Base-by-base conservation (phyloP, 352 stramenopile genomes). In the Phytophthora aleatoria region DNA sequence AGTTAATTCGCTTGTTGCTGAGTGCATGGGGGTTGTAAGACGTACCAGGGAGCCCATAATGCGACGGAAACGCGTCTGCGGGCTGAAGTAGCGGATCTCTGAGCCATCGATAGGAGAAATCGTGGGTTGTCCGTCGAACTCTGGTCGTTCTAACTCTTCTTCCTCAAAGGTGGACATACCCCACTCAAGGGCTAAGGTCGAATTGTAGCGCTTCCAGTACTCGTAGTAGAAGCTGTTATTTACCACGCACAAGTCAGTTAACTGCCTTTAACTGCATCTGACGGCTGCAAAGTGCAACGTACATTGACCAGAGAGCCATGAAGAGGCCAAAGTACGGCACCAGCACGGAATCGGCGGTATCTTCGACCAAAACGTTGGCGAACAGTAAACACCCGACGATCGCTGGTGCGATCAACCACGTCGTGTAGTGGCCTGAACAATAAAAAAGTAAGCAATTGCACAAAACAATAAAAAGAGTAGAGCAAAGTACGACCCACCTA, bases 331-430 rank as follows among this genome's bases (percentile, higher is more conserved):
- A 93, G 59, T 89, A 87, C 1, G 81, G 81, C 39, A 93, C 75
- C 8, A 93, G 54, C 20, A 74, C 43, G 16, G 79, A 80, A 54
- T 92, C 83, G 8, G 81, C 81, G 0, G 81, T 87, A 13, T 62
- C 33, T 57, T 91, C 71, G 1, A 85, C 41, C 13, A 88, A 15
- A 9, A 96, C 86, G 64, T 95, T 67, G 36, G 97, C 90, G 38
- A 98, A 96, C 15, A 98, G 81, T 33, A 94, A 54, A 5, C 89
- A 65, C 3, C 96, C 96, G 27, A 98, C 55, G 9, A 98, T 42
- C 43, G 92, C 94, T 24, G 97, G 89, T 16, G 91, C 87, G 12
- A 99, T 85, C 16, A 99, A 77, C 84, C 97, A 98, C 50, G 88
- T 94, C 33, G 94, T 98, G 70, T 96, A 98, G 74, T 99, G 94